Conservation (phyloP, 2,329 filamentous ascomycete species). For the Talaromyces sp. region DNA sequence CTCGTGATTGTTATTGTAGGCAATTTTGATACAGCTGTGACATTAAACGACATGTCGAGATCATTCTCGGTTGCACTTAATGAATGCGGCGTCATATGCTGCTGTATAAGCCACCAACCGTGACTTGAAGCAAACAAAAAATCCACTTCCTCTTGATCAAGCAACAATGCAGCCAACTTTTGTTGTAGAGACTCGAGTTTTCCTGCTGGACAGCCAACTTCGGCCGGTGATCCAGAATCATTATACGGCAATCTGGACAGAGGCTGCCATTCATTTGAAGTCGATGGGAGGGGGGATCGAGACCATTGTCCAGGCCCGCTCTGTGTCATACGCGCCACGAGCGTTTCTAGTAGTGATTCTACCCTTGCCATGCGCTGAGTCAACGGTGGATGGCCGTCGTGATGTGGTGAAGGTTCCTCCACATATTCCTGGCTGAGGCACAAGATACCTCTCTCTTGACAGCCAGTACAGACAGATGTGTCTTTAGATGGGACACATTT, state of each 20-base stretch:
- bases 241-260: background rate
- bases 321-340: background rate
- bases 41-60: background rate
- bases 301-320: background rate
- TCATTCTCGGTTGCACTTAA: background rate
- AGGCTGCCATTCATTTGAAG: background rate
- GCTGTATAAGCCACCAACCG: background rate
- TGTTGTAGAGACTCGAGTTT: background rate
- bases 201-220: background rate
- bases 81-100: background rate
- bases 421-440: slow-evolving; percentile 2
- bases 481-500: background rate
- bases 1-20: background rate
- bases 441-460: background rate
- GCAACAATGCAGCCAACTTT: background rate
- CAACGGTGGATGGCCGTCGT: background rate
- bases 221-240: background rate
- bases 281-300: background rate
- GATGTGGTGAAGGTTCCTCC: background rate
- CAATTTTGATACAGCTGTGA: background rate
- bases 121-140: background rate
- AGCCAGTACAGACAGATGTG: background rate
- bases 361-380: background rate
- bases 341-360: background rate
- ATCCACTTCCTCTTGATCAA: background rate